Evolutionary conservation across 768 basidiomycete species (phyloP), one percentile per base, ranked within the genome.

Genomic region (Sporobolomyces phaffii): DNA sequence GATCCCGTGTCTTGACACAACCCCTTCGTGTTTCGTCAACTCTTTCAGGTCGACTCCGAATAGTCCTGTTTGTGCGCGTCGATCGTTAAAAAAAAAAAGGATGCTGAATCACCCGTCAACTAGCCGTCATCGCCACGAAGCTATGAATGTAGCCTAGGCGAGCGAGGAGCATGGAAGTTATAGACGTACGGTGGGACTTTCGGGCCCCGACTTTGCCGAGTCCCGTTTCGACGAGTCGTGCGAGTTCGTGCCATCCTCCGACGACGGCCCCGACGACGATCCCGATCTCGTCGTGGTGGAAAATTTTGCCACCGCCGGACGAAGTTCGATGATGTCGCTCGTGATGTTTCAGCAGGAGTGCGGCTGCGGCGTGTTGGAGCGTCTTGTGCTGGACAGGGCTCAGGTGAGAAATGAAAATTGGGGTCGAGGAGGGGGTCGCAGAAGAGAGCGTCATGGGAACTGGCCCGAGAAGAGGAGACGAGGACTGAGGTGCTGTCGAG

Each of bases 361-460:
- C 56, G 5, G 65, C 64, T 0, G 69, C 49, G 14, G 64, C 65
- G 36, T 70, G 65, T 29, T 51, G 69, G 8, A 70, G 52, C 20
- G 62, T 59, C 15, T 63, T 49, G 56, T 70, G 69, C 28, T 70
- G 60, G 1, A 22, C 6, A 1, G 50, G 54, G 3, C 61, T 51
- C 24, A 70, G 62, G n/a, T 62, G 9, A 10, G 64, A 70, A 24
- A 70, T 34, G 52, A 43, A 70, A 22, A 49, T 33, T 24, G 40
- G 61, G 36, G 18, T 11, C 31, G 54, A 28, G 18, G 18, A 17
- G 22, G 17, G 33, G 26, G 43, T 26, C 11, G 15, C 20, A 22
- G 51, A 7, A 33, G 24, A n/a, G 4, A 33, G 3, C 3, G 45
- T 41, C 40, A 41, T n/a, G n/a, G n/a, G n/a, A n/a, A n/a, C n/a